Conservation (phyloP, 768 basidiomycete species). For the Dentipellis sp. region DNA sequence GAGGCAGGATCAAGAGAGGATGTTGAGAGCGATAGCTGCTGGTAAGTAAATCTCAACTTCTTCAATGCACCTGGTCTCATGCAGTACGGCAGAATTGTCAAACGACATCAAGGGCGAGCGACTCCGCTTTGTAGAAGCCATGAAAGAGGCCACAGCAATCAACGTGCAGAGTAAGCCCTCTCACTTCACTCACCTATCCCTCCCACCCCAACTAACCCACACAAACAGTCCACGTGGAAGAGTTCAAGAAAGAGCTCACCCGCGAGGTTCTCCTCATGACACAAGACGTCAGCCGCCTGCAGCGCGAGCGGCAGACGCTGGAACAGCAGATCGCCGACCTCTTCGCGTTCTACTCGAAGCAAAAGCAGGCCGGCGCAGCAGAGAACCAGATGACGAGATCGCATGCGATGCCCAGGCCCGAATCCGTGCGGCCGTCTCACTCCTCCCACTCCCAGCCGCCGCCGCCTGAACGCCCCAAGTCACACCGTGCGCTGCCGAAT, state of each 20-base stretch:
- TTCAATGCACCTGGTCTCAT: not conserved
- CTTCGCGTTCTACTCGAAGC: conserved; percentile 64
- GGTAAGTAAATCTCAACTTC: conserved; percentile 30
- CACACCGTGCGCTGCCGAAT: conserved; percentile 4
- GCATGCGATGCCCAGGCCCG: too few species aligned
- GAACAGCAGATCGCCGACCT: conserved; percentile 68
- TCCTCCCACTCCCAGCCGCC: not conserved
- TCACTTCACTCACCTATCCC: not conserved
- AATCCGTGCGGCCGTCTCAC: too few species aligned
- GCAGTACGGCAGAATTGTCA: conserved; percentile 48
- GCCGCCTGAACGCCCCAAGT: conserved; percentile 1
- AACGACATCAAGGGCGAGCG: conserved; percentile 82
- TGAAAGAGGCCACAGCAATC: conserved; percentile 86
- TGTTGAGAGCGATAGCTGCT: conserved; percentile 55
- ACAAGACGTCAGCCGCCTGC: conserved; percentile 59
- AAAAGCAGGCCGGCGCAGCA: conserved; percentile 32
- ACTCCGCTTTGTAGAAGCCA: conserved; percentile 85
- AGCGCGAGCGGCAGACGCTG: conserved; percentile 53
- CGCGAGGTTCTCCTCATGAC: conserved; percentile 69
- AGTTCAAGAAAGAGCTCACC: conserved; percentile 75
- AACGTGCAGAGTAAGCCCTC: conserved; percentile 60
- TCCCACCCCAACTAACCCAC: conserved; percentile 4
- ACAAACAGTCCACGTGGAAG: conserved; percentile 66
- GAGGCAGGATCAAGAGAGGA: conserved; percentile 59
- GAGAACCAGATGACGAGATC: not conserved